Evolutionary conservation across 129 eudicot species (phyloP).

Genomic region (Sambucus nigra): DNA sequence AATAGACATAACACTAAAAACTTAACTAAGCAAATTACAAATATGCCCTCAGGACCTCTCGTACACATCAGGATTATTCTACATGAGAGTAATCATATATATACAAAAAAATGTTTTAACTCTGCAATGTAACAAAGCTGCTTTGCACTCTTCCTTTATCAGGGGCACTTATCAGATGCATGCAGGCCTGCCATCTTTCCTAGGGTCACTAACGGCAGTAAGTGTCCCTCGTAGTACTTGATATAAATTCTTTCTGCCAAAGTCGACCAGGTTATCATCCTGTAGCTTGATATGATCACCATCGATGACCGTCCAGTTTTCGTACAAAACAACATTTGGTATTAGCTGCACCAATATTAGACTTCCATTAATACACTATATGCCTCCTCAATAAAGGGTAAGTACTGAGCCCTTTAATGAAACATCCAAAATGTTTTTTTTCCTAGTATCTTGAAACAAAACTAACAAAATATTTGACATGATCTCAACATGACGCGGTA

Average conservation of each 20-base stretch:
- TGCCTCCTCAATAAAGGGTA: background rate
- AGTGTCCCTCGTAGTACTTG: constrained; percentile 43
- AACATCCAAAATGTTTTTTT: no score
- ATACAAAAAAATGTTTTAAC: background rate
- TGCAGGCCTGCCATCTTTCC: constrained; percentile 89
- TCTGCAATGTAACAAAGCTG: background rate
- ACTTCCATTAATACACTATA: background rate
- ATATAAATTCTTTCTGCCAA: constrained; percentile 24
- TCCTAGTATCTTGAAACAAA: no score
- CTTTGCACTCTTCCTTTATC: background rate
- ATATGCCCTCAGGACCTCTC: no score
- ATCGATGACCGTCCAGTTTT: constrained; percentile 70
- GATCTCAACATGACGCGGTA: no score
- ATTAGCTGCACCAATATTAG: constrained; percentile 43
- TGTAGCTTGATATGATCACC: constrained; percentile 81
- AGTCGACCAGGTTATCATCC: constrained; percentile 16
- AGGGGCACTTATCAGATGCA: constrained; percentile 30
- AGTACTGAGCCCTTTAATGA: background rate
- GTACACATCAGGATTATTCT: no score
- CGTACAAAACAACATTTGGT: constrained; percentile 63
- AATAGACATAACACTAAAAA: no score
- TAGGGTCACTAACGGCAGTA: constrained; percentile 79
- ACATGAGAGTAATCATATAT: no score
- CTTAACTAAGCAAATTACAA: no score
- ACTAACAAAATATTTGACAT: no score